Evolutionary conservation across 2,329 filamentous ascomycete species (phyloP).

Genomic region (Sordariomycetes sp.): DNA sequence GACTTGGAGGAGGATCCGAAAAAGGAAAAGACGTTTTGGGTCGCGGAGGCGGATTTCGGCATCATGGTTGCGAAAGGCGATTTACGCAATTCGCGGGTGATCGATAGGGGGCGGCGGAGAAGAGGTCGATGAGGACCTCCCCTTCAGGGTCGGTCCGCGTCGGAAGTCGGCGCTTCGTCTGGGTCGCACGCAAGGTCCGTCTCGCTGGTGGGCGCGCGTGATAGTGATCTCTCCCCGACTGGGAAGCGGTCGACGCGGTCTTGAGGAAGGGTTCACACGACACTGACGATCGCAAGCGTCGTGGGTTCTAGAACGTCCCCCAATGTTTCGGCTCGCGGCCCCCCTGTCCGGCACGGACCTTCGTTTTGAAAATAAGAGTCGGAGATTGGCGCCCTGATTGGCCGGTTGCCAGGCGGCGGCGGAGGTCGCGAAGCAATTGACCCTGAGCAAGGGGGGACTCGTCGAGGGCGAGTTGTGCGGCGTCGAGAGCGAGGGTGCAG

Average conservation of each 20-base stretch:
- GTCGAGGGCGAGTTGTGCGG: neutral
- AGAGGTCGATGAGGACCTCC: neutral
- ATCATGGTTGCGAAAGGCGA: constrained; percentile 1
- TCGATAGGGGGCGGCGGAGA: neutral
- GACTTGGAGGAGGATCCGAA: constrained; percentile 4
- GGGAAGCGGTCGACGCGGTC: neutral
- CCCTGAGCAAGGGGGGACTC: neutral
- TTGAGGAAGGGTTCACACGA: neutral
- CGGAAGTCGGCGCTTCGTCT: neutral
- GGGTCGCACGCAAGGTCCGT: neutral
- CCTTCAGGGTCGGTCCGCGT: neutral
- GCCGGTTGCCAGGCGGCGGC: neutral
- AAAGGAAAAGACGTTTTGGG: constrained; percentile 23
- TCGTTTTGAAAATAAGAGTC: neutral
- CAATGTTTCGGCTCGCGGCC: neutral
- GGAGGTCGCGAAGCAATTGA: neutral
- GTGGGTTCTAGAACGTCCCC: neutral
- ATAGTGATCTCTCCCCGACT: neutral
- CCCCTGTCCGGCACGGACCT: neutral
- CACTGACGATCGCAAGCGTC: neutral
- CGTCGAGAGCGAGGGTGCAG: neutral
- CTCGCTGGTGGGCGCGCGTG: neutral
- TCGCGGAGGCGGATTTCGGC: constrained; percentile 16
- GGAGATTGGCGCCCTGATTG: neutral
- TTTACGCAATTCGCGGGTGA: neutral